phyloP scores from a whole-genome alignment of 2,329 filamentous ascomycete species.

The Trichoderma arundinaceum region DNA sequence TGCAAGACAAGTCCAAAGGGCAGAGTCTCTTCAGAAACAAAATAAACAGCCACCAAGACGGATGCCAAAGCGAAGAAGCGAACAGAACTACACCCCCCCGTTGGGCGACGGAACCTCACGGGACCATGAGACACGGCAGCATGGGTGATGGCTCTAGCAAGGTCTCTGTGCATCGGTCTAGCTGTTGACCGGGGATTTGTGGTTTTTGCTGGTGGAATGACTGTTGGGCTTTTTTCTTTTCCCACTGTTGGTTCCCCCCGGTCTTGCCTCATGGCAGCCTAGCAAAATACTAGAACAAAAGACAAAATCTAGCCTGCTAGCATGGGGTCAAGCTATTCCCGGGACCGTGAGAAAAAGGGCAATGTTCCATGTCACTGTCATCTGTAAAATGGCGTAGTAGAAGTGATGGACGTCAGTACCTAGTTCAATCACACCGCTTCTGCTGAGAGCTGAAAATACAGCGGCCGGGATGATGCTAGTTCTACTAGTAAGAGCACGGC shows the following conservation, averaged over 20 bases:
- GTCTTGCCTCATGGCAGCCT: slow-evolving; percentile 22
- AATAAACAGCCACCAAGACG: not conserved
- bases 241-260: not conserved
- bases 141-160: slow-evolving; percentile 18
- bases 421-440: slow-evolving; percentile 24
- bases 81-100: not conserved
- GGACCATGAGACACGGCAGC: slow-evolving; percentile 28
- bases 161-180: slow-evolving; percentile 11
- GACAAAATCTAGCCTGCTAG: not conserved
- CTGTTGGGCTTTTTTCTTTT: not conserved
- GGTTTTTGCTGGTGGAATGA: slow-evolving; percentile 1
- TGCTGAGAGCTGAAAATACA: slow-evolving; percentile 23
- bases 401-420: not conserved
- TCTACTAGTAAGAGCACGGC: not conserved
- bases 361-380: slow-evolving; percentile 8
- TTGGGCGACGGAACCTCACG: slow-evolving; percentile 22
- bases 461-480: slow-evolving; percentile 7
- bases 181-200: slow-evolving; percentile 14
- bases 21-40: not conserved
- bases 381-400: not conserved
- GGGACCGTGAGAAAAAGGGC: slow-evolving; percentile 6
- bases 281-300: not conserved
- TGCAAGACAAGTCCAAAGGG: not conserved
- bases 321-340: not conserved
- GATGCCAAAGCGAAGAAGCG: not conserved